phyloP scores from a whole-genome alignment of 192 early-diverging fungal genomes.

The Diversispora eburnea region DNA sequence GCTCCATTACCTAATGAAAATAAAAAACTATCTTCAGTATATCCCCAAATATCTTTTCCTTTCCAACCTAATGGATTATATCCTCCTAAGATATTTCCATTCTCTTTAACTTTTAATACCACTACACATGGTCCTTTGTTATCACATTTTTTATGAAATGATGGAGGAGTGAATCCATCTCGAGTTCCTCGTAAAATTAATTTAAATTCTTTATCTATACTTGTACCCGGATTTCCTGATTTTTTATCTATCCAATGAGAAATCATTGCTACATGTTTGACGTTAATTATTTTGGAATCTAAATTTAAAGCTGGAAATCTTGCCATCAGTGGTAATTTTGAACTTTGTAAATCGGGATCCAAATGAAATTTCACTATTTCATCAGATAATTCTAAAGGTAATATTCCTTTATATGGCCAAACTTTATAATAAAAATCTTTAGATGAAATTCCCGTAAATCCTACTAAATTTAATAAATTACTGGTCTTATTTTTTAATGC shows the following conservation, averaged over 20 bases:
- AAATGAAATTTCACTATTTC: background rate
- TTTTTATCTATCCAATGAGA: slow-evolving; percentile 4
- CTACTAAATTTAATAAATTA: background rate
- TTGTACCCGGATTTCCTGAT: background rate
- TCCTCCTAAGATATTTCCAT: background rate
- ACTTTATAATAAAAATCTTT: slow-evolving; percentile 2
- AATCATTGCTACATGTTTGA: background rate
- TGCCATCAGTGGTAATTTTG: too few relatives aligned
- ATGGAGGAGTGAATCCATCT: background rate
- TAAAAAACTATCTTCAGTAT: slow-evolving; percentile 20
- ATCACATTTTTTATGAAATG: slow-evolving; percentile 1
- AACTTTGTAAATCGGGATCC: background rate
- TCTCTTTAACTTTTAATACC: background rate
- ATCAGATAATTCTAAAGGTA: background rate
- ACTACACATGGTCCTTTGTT: background rate
- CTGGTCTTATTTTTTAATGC: background rate
- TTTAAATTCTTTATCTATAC: background rate
- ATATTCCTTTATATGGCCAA: background rate
- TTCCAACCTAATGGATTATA: slow-evolving; percentile 7
- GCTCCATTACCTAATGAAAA: background rate
- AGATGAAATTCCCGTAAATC: background rate
- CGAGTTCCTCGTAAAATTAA: background rate
- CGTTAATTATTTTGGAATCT: background rate
- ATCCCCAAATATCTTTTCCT: background rate
- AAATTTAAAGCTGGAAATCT: background rate